A percentile compares a stretch with the other conserved stretches of the same genome.
These are phyloP conservation scores for Pyricularia grisea DNA, from an alignment of 2,329 filamentous ascomycete species.

Conservation along the genomic window DNA sequence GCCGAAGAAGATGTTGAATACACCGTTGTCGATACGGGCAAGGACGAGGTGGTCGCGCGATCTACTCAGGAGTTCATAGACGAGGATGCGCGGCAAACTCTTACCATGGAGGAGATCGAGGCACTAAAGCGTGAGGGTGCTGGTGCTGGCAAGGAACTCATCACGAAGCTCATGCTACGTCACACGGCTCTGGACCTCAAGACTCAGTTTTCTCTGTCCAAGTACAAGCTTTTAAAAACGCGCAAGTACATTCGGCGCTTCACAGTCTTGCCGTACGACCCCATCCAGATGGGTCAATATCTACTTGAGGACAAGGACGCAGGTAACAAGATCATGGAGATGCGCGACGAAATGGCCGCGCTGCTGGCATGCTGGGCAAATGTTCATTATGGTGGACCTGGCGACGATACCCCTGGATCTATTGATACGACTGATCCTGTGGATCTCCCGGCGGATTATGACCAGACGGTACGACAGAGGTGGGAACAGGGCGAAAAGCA, in stretches of 20 bases:
- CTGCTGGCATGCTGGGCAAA: conserved; percentile 85
- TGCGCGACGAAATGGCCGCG: conserved; percentile 75
- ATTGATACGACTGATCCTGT: conserved; percentile 10
- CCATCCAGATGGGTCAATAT: conserved; percentile 66
- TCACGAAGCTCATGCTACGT: conserved; percentile 84
- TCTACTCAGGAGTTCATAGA: conserved; percentile 52
- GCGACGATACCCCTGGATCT: neutral
- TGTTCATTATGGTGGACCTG: conserved; percentile 57
- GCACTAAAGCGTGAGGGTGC: conserved; percentile 64
- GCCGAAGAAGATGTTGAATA: conserved; percentile 35
- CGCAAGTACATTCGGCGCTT: conserved; percentile 90
- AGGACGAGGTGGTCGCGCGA: conserved; percentile 40
- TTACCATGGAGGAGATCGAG: conserved; percentile 69
- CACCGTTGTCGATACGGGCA: conserved; percentile 29
- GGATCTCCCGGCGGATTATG: neutral
- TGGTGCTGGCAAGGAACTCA: conserved; percentile 77
- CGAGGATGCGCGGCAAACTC: conserved; percentile 59
- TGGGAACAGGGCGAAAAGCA: neutral
- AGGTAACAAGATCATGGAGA: conserved; percentile 64
- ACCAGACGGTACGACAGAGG: neutral
- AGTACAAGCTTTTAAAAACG: conserved; percentile 90
- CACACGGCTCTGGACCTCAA: conserved; percentile 90
- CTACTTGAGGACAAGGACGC: conserved; percentile 74
- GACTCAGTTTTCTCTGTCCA: conserved; percentile 84
- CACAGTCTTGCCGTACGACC: conserved; percentile 73